Evolutionary conservation across 2,329 filamentous ascomycete species (phyloP), one percentile per base, ranked within the genome.

Genomic region (Phaeosphaeria sp.): DNA sequence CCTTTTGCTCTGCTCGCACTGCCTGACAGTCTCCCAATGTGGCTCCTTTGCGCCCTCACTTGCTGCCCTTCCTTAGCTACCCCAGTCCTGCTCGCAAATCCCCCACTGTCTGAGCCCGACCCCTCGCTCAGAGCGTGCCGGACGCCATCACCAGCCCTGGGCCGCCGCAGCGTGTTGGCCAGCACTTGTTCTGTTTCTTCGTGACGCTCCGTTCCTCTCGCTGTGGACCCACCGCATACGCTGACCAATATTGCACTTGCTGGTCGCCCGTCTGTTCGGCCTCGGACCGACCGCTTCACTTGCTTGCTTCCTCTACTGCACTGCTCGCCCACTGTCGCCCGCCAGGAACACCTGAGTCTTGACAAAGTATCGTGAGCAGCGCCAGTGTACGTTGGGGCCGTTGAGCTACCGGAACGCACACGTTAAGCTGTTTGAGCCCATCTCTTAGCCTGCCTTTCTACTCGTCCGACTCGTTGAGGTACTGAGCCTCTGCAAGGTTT

Each of bases 221-320:
- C 36, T 59, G 64, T 66, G 63, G 56, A 62, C 66, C 63, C 62
- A 39, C 59, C 57, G 63, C 64, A 54, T 62, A 54, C 65, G 60
- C 64, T 65, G 68, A 66, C 71, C 68, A 73, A 72, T 69, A 63
- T 50, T 22, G 46, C 63, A 55, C 62, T 62, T 71, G 72, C 42
- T 22, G 23, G 50, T 42, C 25, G 36, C 36, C 2, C 30, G 33
- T 73, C 73, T 69, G 73, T 71, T 69, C 69, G 69, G 63, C 68
- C 69, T 73, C 67, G 69, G 68, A 65, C 69, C 73, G 66, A 72
- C 68, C 67, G 71, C 74, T 74, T 74, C 71, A 71, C 64, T 67
- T 71, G 59, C 25, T 30, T 27, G 44, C 59, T n/a, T 39, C 15
- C 62, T 63, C 62, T 69, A 69, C 72, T 71, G 36, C 36, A 39